phyloP scores from a whole-genome alignment of 495 filamentous ascomycete genomes.

The Choiromyces venosus region DNA sequence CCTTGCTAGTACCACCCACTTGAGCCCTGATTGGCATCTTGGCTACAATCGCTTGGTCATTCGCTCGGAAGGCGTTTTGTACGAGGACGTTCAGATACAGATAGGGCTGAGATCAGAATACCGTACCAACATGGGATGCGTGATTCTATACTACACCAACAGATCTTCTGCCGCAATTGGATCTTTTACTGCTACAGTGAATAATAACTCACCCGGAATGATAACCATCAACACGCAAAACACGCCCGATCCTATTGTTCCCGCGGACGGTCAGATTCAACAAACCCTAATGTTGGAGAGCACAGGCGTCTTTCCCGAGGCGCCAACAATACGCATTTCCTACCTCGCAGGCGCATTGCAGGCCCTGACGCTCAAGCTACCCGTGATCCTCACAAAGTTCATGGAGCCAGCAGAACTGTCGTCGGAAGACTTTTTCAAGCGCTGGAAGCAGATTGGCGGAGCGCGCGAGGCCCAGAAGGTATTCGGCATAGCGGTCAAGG shows the following conservation, averaged over 20 bases:
- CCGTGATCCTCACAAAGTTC: constrained; percentile 85
- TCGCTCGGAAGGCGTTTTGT: constrained; percentile 75
- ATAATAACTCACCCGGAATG: constrained; percentile 65
- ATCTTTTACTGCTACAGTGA: constrained; percentile 89
- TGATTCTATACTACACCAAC: constrained; percentile 94
- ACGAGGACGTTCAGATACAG: constrained; percentile 91
- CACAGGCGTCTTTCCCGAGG: constrained; percentile 70
- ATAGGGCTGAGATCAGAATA: constrained; percentile 91
- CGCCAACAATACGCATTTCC: constrained; percentile 86
- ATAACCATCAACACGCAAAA: constrained; percentile 79
- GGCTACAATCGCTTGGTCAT: constrained; percentile 84
- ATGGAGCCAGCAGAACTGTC: constrained; percentile 83
- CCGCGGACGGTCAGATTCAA: constrained; percentile 70
- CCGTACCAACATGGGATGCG: constrained; percentile 82
- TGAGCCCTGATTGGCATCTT: constrained; percentile 88
- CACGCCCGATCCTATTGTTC: constrained; percentile 76
- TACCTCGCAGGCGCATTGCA: constrained; percentile 93
- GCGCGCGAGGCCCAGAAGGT: constrained; percentile 78
- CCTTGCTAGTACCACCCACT: constrained; percentile 82
- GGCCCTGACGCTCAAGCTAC: constrained; percentile 84
- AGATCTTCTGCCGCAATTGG: constrained; percentile 75
- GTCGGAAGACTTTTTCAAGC: constrained; percentile 93
- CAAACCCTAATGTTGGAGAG: constrained; percentile 93
- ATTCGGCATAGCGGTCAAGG: constrained; percentile 57
- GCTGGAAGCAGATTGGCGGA: constrained; percentile 97